A percentile compares a stretch with the other conserved stretches of the same genome.
These are phyloP conservation scores for Stellera chamaejasme DNA, from an alignment of 345 rosid genomes.

Conservation along the genomic window DNA sequence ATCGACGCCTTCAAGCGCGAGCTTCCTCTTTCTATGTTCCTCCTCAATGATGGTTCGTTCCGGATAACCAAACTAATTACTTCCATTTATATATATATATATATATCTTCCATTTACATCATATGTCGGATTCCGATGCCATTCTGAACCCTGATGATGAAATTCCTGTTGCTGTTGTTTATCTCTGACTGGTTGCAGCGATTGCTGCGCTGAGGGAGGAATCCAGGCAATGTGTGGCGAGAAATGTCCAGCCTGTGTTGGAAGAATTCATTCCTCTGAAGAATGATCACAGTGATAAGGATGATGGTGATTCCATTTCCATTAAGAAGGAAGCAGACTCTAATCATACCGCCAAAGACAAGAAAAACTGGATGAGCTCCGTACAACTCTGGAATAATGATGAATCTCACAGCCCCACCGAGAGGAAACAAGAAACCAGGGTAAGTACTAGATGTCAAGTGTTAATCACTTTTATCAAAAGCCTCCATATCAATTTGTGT, in stretches of 20 bases:
- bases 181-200: conserved; percentile 32
- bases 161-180: conserved; percentile 7
- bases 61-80: background rate
- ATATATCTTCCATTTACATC: background rate
- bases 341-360: conserved; percentile 25
- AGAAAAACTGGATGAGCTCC: conserved; percentile 64
- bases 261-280: conserved; percentile 70
- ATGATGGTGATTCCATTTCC: conserved; percentile 14
- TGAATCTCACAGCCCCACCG: conserved; percentile 17
- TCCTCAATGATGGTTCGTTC: conserved; percentile 69
- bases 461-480: background rate
- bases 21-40: conserved; percentile 78
- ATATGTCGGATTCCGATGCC: background rate
- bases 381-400: conserved; percentile 54
- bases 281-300: conserved; percentile 13
- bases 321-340: conserved; percentile 27
- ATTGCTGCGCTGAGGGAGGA: conserved; percentile 50
- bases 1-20: conserved; percentile 71
- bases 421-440: conserved; percentile 33
- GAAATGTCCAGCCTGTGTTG: conserved; percentile 43
- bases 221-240: conserved; percentile 27
- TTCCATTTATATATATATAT: too few species aligned
- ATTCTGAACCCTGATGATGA: background rate
- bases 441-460: conserved; percentile 19
- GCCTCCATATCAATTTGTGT: background rate